Evolutionary conservation across 768 basidiomycete genomes (phyloP), one percentile per base, ranked within the genome.

Genomic region (Tricholoma bakamatsutake): DNA sequence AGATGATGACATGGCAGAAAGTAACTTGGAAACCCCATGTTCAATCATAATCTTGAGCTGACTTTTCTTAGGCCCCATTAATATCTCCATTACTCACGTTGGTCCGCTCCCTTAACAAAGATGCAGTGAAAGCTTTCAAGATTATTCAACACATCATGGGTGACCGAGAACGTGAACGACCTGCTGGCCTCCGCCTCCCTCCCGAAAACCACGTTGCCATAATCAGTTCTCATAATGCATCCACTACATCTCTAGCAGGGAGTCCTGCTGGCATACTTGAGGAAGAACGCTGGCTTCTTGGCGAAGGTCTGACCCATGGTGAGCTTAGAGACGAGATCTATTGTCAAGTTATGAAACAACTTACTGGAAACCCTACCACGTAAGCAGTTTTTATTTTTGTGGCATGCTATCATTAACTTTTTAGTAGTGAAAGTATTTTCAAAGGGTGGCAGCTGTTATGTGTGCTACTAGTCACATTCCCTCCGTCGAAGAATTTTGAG

Each of bases 1-100:
- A 91, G 64, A 81, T 96, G 72, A 93, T 97, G 90, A 79, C 82
- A 48, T 96, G 93, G 91, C 94, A 96, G 68, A 91, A 88, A 79
- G 85, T 82, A 52, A 27, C 27, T 1, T 34, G 15, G 21, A 53
- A 49, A 48, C 28, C 17, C 17, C 30, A 54, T 46, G 12, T 5
- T 49, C 13, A 57, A 45, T 28, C 53, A 40, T 33, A 57, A 45
- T 28, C 53, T 37, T 33, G 7, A 37, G 33, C 30, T 30, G 39
- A 47, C 55, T 17, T 56, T 40, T 43, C 53, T 35, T 52, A 88
- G 81, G 64, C 78, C 0, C 84, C 88, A 7, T 75, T 98, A 46
- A 73, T 77, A 2, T 80, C 85, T 0, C 93, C 94, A 2, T 73
- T 98, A 12, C 80, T 98, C 17, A 77, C 84, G 5, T 70, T 92